phyloP scores from a whole-genome alignment of 345 rosid genomes.

The Durio zibethinus region DNA sequence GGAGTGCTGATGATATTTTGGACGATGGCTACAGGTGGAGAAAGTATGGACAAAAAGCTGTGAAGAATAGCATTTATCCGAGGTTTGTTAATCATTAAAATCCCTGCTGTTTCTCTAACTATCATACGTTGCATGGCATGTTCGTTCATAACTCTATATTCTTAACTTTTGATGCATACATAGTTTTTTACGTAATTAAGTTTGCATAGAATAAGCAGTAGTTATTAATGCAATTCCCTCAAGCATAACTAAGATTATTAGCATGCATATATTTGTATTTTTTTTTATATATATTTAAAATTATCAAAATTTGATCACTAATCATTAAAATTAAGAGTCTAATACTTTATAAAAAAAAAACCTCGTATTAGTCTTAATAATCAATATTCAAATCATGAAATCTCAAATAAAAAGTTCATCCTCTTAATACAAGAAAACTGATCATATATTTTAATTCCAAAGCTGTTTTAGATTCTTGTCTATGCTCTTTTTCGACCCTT shows the following conservation, averaged over 20 bases:
- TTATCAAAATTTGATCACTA: no score
- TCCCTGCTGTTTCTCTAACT: neutral
- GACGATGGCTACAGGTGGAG: conserved; percentile 83
- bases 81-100: conserved; percentile 37
- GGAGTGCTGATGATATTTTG: conserved; percentile 60
- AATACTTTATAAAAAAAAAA: no score
- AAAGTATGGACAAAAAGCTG: conserved; percentile 67
- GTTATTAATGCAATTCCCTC: neutral
- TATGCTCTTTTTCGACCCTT: neutral
- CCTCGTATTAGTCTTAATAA: no score
- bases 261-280: neutral
- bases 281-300: neutral
- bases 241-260: neutral
- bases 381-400: no score
- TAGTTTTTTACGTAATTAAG: neutral
- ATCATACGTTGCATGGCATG: conserved; percentile 10
- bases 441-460: no score
- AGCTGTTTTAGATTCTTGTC: neutral
- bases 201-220: neutral
- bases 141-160: neutral
- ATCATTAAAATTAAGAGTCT: no score
- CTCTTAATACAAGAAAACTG: neutral
- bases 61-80: conserved; percentile 58
- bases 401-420: no score
- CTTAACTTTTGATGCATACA: neutral